A percentile compares a stretch with the other conserved stretches of the same genome.
These are phyloP conservation scores for Linnemannia elongata DNA, from an alignment of 192 early-diverging fungal genomes.

Conservation along the genomic window DNA sequence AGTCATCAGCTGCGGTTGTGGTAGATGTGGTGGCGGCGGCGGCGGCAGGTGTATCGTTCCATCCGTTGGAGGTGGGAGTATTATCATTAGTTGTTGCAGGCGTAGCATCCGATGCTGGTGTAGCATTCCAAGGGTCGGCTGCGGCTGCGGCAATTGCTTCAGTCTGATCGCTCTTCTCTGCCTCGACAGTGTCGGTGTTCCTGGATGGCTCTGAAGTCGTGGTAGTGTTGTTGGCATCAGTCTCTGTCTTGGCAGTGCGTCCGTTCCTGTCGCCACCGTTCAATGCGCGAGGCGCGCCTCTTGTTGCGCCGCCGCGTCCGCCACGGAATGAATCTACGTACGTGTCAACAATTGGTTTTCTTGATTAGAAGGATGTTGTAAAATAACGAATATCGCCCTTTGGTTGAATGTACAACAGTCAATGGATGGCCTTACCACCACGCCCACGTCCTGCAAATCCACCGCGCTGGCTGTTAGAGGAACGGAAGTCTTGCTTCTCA, in stretches of 20 bases:
- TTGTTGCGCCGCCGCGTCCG: conserved; percentile 67
- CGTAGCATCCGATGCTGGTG: conserved; percentile 14
- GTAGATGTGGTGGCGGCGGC: conserved; percentile 6
- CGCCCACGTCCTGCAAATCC: conserved; percentile 70
- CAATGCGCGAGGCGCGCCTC: conserved; percentile 58
- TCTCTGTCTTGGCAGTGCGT: conserved; percentile 26
- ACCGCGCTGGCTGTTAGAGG: conserved; percentile 62
- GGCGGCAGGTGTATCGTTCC: conserved; percentile 6
- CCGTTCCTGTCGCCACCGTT: conserved; percentile 55
- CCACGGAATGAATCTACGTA: conserved; percentile 70
- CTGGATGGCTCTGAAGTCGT: conserved; percentile 9
- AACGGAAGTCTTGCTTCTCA: conserved; percentile 62
- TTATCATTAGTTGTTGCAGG: conserved; percentile 30
- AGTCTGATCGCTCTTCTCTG: conserved; percentile 26
- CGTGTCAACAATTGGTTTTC: neutral
- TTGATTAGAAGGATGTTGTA: neutral
- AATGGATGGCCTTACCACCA: conserved; percentile 64
- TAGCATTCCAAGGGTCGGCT: conserved; percentile 5
- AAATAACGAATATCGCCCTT: neutral
- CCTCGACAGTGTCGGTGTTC: conserved; percentile 1
- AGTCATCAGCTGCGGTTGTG: conserved; percentile 35
- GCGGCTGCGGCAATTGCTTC: conserved; percentile 14
- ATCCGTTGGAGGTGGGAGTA: neutral
- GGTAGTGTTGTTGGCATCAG: conserved; percentile 1
- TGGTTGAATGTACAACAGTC: neutral